Conservation (phyloP, 768 basidiomycete species). For the Pleurotus citrinopileatus region DNA sequence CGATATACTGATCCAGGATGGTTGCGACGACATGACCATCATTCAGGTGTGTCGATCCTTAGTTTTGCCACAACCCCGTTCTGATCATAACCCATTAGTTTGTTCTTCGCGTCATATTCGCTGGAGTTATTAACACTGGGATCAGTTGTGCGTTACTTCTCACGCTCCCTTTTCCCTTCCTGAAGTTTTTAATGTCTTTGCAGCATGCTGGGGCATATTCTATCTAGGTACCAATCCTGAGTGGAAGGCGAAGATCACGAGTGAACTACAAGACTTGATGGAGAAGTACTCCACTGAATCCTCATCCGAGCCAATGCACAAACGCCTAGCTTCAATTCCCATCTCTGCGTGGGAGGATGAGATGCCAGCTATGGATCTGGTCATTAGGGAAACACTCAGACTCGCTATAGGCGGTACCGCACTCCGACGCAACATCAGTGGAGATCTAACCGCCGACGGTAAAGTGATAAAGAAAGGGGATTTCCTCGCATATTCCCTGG, state of each 20-base stretch:
- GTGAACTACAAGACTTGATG: conserved; percentile 28
- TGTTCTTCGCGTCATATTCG: conserved; percentile 30
- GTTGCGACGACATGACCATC: conserved; percentile 18
- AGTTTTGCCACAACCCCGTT: not conserved
- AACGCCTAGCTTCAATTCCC: conserved; percentile 31
- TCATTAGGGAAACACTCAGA: conserved; percentile 38
- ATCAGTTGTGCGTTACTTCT: conserved; percentile 24
- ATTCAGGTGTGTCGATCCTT: conserved; percentile 7
- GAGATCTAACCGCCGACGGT: conserved; percentile 24
- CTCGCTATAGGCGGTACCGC: conserved; percentile 24
- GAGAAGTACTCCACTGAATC: conserved; percentile 21
- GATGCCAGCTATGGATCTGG: conserved; percentile 32
- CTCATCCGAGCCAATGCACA: conserved; percentile 27
- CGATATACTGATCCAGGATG: conserved; percentile 30
- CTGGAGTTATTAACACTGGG: conserved; percentile 34
- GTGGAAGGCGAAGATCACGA: conserved; percentile 29
- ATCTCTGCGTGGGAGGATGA: conserved; percentile 37
- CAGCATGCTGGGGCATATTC: conserved; percentile 36
- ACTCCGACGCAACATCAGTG: conserved; percentile 32
- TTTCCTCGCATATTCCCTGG: conserved; percentile 30
- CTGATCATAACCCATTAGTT: conserved; percentile 16
- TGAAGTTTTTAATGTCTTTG: not conserved
- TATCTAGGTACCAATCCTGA: conserved; percentile 28
- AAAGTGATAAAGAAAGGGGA: conserved; percentile 27
- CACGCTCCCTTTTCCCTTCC: too few relatives aligned